These are phyloP conservation scores for Trichoderma sp. DNA, from an alignment of 2,329 filamentous ascomycete genomes.

Conservation along the genomic window DNA sequence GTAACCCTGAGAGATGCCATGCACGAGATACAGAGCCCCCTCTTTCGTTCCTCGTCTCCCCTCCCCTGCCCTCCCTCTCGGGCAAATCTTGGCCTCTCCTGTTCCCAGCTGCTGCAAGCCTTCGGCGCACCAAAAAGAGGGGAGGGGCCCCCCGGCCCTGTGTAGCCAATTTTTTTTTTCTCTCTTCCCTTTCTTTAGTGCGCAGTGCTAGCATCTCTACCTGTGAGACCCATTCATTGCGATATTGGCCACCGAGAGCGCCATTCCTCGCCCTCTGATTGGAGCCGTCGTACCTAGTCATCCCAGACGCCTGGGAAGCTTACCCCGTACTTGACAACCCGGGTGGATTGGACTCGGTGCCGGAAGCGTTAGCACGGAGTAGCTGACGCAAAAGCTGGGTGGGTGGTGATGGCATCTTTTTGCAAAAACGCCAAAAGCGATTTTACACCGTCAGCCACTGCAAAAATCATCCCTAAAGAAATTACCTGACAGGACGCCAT, in stretches of 20 bases:
- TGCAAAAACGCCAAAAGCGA: not conserved
- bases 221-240: not conserved
- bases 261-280: not conserved
- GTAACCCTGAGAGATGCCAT: not conserved
- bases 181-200: not conserved
- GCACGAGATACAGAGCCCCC: not conserved
- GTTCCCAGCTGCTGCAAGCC: constrained; percentile 21
- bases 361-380: not conserved
- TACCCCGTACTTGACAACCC: not conserved
- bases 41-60: not conserved
- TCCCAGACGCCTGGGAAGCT: not conserved
- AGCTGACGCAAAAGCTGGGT: not conserved
- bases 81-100: constrained; percentile 11
- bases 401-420: not conserved
- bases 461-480: not conserved
- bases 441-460: not conserved
- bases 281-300: constrained; percentile 4
- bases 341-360: not conserved
- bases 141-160: not conserved
- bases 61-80: not conserved
- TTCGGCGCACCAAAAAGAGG: constrained; percentile 10
- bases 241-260: not conserved
- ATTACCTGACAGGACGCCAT: not conserved
- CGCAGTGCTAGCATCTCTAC: not conserved
- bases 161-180: not conserved